phyloP scores from a whole-genome alignment of 495 filamentous ascomycete species.

The Hypoxylon crocopeplum region DNA sequence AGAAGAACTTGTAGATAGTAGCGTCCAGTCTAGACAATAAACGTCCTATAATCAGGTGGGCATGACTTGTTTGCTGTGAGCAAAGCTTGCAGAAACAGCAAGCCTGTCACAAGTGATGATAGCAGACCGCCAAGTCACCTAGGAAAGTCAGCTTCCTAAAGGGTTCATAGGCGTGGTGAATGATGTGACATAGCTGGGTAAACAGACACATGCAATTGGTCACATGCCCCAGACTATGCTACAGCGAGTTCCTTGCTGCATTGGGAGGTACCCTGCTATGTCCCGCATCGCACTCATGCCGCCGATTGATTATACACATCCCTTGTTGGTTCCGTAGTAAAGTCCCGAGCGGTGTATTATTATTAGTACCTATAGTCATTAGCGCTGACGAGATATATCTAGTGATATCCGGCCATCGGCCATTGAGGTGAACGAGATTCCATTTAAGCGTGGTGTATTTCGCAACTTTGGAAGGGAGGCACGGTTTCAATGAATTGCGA shows the following conservation, averaged over 20 bases:
- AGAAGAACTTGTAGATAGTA: neutral
- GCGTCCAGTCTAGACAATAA: slow-evolving; percentile 3
- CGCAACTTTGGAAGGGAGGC: neutral
- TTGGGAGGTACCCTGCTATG: slow-evolving; percentile 12
- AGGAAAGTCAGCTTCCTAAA: slow-evolving; percentile 32
- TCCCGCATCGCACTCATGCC: slow-evolving; percentile 9
- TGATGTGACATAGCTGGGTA: slow-evolving; percentile 19
- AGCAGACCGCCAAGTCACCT: slow-evolving; percentile 33
- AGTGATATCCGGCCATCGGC: too few species aligned
- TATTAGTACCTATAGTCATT: too few species aligned
- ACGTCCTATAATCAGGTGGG: slow-evolving; percentile 7
- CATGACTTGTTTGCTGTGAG: slow-evolving; percentile 7
- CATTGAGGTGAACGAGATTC: too few species aligned
- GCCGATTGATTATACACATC: slow-evolving; percentile 11
- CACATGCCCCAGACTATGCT: slow-evolving; percentile 10
- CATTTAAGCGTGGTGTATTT: neutral
- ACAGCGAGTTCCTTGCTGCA: slow-evolving; percentile 29
- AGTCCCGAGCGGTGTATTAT: neutral
- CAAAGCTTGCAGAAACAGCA: slow-evolving; percentile 7
- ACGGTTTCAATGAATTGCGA: neutral
- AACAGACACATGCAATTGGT: slow-evolving; percentile 22
- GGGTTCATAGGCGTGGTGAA: slow-evolving; percentile 25
- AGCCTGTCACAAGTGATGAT: slow-evolving; percentile 18
- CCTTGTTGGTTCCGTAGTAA: slow-evolving; percentile 4
- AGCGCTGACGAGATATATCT: slow-evolving; percentile 12